Percentiles rank a stretch among this genome's conserved stretches.
Conservation (phyloP, 805 yeast genomes). For the Candida broadrunensis region DNA sequence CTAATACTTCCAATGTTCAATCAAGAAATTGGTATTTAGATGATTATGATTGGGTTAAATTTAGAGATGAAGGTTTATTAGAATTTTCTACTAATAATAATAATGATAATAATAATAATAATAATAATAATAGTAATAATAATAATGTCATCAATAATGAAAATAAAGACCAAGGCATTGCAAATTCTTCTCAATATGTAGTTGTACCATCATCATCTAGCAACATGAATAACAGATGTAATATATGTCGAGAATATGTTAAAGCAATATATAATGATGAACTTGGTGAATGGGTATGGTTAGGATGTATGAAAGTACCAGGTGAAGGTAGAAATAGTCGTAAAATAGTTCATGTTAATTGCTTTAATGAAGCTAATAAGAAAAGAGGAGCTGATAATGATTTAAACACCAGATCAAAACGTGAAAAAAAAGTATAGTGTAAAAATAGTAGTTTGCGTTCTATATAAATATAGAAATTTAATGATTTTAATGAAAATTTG, state of each 20-base stretch:
- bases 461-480: too few species aligned
- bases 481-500: too few species aligned
- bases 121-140: neutral
- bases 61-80: constrained; percentile 59
- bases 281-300: constrained; percentile 48
- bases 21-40: constrained; percentile 81
- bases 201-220: constrained; percentile 63
- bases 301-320: constrained; percentile 34
- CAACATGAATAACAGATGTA: constrained; percentile 47
- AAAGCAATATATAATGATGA: constrained; percentile 43
- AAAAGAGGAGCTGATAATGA: constrained; percentile 31
- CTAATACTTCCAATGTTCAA: constrained; percentile 45
- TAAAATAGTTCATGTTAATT: constrained; percentile 38
- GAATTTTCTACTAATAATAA: constrained; percentile 26
- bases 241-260: constrained; percentile 40
- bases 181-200: constrained; percentile 38
- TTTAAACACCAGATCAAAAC: constrained; percentile 3
- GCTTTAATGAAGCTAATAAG: constrained; percentile 36
- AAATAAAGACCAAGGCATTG: too few species aligned
- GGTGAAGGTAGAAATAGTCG: constrained; percentile 31
- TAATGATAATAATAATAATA: neutral
- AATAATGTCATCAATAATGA: neutral
- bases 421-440: constrained; percentile 2
- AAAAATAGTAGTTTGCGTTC: neutral
- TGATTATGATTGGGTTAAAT: constrained; percentile 67